phyloP scores from a whole-genome alignment of 1,139 yeast species.

The Scheffersomyces titani region DNA sequence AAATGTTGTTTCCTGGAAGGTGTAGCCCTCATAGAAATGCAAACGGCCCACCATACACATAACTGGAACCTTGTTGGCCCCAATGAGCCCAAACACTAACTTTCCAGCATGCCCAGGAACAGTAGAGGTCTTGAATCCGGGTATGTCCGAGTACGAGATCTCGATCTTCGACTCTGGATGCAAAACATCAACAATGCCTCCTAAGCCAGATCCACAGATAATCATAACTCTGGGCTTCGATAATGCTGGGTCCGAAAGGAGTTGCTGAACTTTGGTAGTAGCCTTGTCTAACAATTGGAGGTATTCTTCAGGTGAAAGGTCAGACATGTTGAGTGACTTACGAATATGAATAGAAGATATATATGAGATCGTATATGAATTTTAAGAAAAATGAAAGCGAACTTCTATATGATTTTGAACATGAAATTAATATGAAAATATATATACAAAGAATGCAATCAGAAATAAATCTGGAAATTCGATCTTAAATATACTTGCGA shows the following conservation, averaged over 20 bases:
- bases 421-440: background rate
- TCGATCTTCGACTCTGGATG: conserved; percentile 42
- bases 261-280: conserved; percentile 14
- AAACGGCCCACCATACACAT: conserved; percentile 92
- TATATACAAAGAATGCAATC: background rate
- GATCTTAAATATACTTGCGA: background rate
- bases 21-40: conserved; percentile 91
- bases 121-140: conserved; percentile 80
- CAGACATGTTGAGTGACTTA: conserved; percentile 6
- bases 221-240: conserved; percentile 64
- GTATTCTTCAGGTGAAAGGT: conserved; percentile 18
- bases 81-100: conserved; percentile 76
- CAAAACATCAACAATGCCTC: conserved; percentile 71
- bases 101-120: conserved; percentile 91
- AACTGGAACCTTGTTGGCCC: conserved; percentile 70
- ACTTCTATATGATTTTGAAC: background rate
- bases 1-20: conserved; percentile 76
- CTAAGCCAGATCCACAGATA: conserved; percentile 93
- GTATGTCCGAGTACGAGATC: conserved; percentile 68
- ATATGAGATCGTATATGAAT: background rate
- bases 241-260: conserved; percentile 20
- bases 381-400: too few species aligned
- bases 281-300: conserved; percentile 22
- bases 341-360: background rate
- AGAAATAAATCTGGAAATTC: background rate